Evolutionary conservation across 371 early-diverging fungal genomes (phyloP).

Genomic region (Mortierella polycephala): DNA sequence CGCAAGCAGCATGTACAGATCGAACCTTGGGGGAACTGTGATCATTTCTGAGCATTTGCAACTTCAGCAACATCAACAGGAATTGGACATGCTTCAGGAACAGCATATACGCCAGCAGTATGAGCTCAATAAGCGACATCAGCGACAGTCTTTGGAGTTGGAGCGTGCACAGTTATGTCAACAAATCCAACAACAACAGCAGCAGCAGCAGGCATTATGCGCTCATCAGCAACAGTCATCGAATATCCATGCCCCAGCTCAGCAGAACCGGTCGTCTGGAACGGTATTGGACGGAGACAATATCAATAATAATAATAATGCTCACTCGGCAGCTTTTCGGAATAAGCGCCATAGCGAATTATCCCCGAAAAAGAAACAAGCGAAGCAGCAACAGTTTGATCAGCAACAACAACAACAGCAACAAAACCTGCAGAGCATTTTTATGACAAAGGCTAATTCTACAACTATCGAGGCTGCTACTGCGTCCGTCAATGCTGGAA

Average conservation of each 20-base stretch:
- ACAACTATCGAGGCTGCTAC: background rate
- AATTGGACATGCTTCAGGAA: slow-evolving; percentile 34
- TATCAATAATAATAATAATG: background rate
- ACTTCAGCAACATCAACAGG: slow-evolving; percentile 28
- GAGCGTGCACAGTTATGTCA: slow-evolving; percentile 49
- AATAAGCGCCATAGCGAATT: slow-evolving; percentile 20
- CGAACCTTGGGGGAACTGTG: background rate
- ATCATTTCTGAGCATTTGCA: slow-evolving; percentile 11
- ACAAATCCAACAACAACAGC: slow-evolving; percentile 52
- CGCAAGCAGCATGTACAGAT: background rate
- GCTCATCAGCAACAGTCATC: slow-evolving; percentile 16
- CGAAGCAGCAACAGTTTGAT: slow-evolving; percentile 13
- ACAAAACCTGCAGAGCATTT: slow-evolving; percentile 21
- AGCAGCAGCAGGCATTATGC: slow-evolving; percentile 50
- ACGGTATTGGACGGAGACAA: slow-evolving; percentile 6
- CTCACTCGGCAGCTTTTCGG: slow-evolving; percentile 7
- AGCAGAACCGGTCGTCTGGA: background rate
- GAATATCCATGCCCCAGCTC: background rate
- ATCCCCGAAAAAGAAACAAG: slow-evolving; percentile 10
- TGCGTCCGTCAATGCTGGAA: no score
- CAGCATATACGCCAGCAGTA: slow-evolving; percentile 65
- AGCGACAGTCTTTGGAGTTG: slow-evolving; percentile 55
- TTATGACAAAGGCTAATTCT: slow-evolving; percentile 22
- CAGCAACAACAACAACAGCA: slow-evolving; percentile 14
- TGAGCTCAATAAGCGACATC: slow-evolving; percentile 58